Conservation (phyloP, 768 basidiomycete genomes). For the Podaxis rugospora region DNA sequence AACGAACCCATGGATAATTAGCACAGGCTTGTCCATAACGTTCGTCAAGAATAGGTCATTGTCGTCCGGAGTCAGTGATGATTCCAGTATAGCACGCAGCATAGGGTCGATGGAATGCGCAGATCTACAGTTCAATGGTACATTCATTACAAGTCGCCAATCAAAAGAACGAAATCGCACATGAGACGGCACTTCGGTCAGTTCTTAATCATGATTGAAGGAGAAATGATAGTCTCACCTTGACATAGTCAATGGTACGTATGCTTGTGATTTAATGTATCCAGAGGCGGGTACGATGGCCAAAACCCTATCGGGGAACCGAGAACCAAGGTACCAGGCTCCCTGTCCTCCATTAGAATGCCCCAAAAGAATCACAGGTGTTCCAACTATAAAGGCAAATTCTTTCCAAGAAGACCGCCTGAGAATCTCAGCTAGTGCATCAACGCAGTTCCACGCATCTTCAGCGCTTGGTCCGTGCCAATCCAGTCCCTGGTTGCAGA, state of each 20-base stretch:
- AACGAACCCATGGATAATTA: conserved; percentile 73
- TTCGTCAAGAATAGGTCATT: conserved; percentile 86
- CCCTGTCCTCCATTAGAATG: conserved; percentile 96
- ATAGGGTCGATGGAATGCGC: conserved; percentile 77
- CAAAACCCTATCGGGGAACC: conserved; percentile 72
- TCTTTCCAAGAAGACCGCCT: conserved; percentile 30
- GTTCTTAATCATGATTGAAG: background rate
- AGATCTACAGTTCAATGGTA: conserved; percentile 32
- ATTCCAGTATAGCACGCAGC: conserved; percentile 66
- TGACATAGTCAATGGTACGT: conserved; percentile 69
- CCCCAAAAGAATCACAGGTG: conserved; percentile 66
- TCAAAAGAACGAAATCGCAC: background rate
- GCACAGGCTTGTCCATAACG: conserved; percentile 58
- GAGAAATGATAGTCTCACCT: conserved; percentile 29
- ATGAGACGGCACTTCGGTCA: background rate
- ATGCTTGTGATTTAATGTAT: conserved; percentile 85
- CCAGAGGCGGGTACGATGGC: conserved; percentile 75
- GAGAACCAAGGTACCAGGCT: conserved; percentile 71
- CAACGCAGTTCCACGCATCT: conserved; percentile 64
- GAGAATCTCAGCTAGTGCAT: conserved; percentile 50
- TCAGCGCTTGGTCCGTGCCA: conserved; percentile 84
- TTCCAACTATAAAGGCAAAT: conserved; percentile 33
- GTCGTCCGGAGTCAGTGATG: conserved; percentile 77
- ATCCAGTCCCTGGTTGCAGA: conserved; percentile 64
- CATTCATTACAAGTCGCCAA: background rate